phyloP scores from a whole-genome alignment of 345 rosid genomes.

The Citrus glauca region DNA sequence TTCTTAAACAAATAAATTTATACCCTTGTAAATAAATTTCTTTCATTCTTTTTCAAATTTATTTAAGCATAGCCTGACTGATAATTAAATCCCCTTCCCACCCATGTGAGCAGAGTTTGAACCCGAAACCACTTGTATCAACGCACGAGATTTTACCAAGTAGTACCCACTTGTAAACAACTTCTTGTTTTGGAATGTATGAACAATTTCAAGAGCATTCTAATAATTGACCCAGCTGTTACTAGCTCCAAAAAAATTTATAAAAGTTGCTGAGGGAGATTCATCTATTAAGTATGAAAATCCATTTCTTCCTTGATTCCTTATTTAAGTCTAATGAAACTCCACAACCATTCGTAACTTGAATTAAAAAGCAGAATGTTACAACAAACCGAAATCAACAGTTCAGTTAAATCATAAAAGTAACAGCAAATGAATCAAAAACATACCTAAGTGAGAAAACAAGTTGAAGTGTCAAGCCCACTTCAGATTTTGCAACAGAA shows the following conservation, averaged over 20 bases:
- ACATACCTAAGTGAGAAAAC: background rate
- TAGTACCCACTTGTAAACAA: background rate
- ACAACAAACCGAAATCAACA: background rate
- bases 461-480: background rate
- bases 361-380: background rate
- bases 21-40: background rate
- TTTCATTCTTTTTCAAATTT: background rate
- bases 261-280: background rate
- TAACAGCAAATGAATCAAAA: background rate
- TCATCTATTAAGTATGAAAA: background rate
- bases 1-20: no score
- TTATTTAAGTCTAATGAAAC: background rate
- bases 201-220: background rate
- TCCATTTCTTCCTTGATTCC: background rate
- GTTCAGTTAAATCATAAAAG: background rate
- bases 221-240: background rate
- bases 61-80: background rate
- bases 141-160: background rate
- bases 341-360: background rate
- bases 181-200: background rate
- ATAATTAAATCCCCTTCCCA: background rate
- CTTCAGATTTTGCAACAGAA: slow-evolving; percentile 5
- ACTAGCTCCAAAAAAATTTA: background rate
- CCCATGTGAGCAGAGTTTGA: background rate
- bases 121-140: background rate